Evolutionary conservation across 2,329 filamentous ascomycete genomes (phyloP).

Genomic region (Lomentospora prolificans): DNA sequence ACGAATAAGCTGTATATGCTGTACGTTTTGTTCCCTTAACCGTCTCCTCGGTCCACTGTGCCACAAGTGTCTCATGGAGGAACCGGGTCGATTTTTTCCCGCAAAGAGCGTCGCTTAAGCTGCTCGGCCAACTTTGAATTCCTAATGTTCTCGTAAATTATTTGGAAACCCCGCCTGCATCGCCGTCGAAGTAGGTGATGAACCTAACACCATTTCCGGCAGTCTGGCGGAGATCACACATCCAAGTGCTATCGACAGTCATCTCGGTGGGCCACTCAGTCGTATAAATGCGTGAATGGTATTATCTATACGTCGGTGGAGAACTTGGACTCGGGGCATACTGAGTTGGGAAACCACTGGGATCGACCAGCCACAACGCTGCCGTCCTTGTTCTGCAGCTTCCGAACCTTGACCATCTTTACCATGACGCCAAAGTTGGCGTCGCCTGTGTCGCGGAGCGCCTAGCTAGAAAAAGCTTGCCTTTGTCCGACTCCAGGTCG

Average conservation of each 20-base stretch:
- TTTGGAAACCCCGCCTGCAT: slow-evolving; percentile 3
- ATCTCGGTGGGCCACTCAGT: slow-evolving; percentile 16
- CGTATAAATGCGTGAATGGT: too few species aligned
- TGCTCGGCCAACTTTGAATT: background rate
- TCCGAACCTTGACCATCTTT: slow-evolving; percentile 16
- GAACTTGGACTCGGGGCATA: too few species aligned
- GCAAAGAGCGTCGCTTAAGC: slow-evolving; percentile 15
- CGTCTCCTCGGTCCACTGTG: slow-evolving; percentile 20
- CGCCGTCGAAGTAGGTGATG: slow-evolving; percentile 12
- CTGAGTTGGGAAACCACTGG: too few species aligned
- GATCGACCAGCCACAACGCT: slow-evolving; percentile 19
- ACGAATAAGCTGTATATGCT: slow-evolving; percentile 18
- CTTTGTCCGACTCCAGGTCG: slow-evolving; percentile 11
- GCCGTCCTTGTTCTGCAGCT: slow-evolving; percentile 9
- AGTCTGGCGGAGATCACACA: slow-evolving; percentile 12
- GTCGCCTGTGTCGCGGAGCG: slow-evolving; percentile 27
- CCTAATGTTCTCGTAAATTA: too few species aligned
- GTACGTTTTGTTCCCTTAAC: slow-evolving; percentile 14
- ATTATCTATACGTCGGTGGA: too few species aligned
- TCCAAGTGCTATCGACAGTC: slow-evolving; percentile 19
- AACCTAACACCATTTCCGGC: slow-evolving; percentile 10
- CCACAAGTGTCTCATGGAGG: slow-evolving; percentile 19
- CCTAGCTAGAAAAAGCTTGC: slow-evolving; percentile 27
- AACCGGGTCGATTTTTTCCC: slow-evolving; percentile 18
- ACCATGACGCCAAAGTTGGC: slow-evolving; percentile 30